phyloP scores from a whole-genome alignment of 2,329 filamentous ascomycete genomes.

The Stagonosporopsis rhizophila region DNA sequence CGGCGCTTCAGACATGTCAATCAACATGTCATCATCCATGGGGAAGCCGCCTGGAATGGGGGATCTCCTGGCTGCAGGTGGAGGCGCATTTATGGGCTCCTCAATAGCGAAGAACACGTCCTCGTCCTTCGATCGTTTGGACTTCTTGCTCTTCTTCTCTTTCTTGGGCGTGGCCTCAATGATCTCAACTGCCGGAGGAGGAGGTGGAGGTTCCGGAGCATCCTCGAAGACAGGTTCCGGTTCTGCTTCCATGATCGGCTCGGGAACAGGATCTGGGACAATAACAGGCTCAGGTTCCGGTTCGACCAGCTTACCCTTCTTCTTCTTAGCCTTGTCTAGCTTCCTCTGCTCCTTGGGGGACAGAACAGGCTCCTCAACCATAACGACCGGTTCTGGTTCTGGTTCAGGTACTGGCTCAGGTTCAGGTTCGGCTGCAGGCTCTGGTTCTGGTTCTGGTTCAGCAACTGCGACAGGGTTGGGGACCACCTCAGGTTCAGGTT shows the following conservation, averaged over 20 bases:
- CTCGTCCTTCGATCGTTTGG: slow-evolving; percentile 10
- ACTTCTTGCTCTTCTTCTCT: slow-evolving; percentile 19
- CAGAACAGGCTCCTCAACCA: slow-evolving; percentile 36
- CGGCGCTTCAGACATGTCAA: slow-evolving; percentile 49
- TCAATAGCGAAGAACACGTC: slow-evolving; percentile 12
- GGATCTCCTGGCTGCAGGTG: slow-evolving; percentile 31
- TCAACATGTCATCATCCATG: slow-evolving; percentile 51
- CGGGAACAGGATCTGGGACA: slow-evolving; percentile 37
- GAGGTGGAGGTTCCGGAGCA: slow-evolving; percentile 23
- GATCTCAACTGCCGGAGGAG: slow-evolving; percentile 21
- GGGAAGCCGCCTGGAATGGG: slow-evolving; percentile 58
- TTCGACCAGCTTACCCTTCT: slow-evolving; percentile 35
- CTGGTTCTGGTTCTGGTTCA: slow-evolving; percentile 36
- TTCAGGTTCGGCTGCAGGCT: slow-evolving; percentile 24
- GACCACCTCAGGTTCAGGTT: slow-evolving; percentile 42
- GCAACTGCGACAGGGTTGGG: slow-evolving; percentile 36
- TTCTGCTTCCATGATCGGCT: slow-evolving; percentile 34
- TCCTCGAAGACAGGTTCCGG: slow-evolving; percentile 37
- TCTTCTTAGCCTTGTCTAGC: slow-evolving; percentile 36
- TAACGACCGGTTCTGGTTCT: slow-evolving; percentile 35
- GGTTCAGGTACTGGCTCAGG: slow-evolving; percentile 25
- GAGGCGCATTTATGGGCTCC: slow-evolving; percentile 26
- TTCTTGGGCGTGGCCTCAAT: slow-evolving; percentile 19
- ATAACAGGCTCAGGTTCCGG: slow-evolving; percentile 34
- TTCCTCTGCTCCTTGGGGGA: slow-evolving; percentile 23